Conservation (phyloP, 2,329 filamentous ascomycete species). For the Penicillium rolfsii region DNA sequence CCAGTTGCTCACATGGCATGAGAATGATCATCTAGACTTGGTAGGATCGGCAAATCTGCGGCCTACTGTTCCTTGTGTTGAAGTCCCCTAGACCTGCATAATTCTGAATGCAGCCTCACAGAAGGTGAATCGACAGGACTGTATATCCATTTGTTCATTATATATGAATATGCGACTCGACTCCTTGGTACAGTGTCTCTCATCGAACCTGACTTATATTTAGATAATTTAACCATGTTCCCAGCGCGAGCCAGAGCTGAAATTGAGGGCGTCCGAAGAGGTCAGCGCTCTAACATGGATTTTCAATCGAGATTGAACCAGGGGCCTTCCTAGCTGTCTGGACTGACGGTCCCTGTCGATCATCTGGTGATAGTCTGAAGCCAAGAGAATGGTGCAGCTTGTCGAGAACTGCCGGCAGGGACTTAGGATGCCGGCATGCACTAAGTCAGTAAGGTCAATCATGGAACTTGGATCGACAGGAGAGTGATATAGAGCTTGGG, state of each 20-base stretch:
- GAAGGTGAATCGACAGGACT: too few relatives aligned
- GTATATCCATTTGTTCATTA: too few relatives aligned
- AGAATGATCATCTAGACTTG: background rate
- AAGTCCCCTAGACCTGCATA: too few relatives aligned
- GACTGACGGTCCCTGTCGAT: background rate
- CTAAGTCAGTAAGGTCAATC: background rate
- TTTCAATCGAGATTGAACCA: background rate
- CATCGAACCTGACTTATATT: too few relatives aligned
- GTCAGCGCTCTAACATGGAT: too few relatives aligned
- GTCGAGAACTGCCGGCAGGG: background rate
- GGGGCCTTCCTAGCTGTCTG: background rate
- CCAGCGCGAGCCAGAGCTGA: too few relatives aligned
- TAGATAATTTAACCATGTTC: too few relatives aligned
- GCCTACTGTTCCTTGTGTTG: too few relatives aligned
- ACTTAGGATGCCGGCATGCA: background rate
- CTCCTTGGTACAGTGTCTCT: too few relatives aligned
- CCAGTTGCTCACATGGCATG: background rate
- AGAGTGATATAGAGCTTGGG: background rate
- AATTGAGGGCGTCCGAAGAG: too few relatives aligned
- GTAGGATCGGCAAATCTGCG: background rate
- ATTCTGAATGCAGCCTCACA: too few relatives aligned
- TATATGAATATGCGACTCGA: too few relatives aligned
- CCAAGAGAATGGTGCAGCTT: background rate
- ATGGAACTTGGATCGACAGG: background rate
- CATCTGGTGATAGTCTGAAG: background rate